Conservation (phyloP, 2,329 filamentous ascomycete genomes). For the Calonectria hawksworthii region DNA sequence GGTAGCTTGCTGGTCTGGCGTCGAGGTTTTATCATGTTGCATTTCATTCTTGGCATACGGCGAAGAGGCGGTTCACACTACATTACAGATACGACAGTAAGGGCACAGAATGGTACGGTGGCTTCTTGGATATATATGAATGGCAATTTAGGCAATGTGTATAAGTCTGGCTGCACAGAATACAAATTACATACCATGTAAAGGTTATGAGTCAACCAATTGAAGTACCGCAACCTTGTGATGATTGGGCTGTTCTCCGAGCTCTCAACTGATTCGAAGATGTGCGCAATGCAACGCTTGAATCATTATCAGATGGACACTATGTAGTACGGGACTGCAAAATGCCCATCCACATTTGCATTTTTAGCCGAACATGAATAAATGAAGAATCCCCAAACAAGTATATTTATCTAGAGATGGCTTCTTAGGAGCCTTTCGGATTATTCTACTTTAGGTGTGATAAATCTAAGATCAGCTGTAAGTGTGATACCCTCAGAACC, state of each 20-base stretch:
- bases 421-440: no score
- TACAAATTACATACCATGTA: neutral
- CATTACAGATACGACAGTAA: slow-evolving; percentile 1
- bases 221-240: neutral
- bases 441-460: no score
- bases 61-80: slow-evolving; percentile 3
- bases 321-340: no score
- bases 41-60: slow-evolving; percentile 16
- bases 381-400: no score
- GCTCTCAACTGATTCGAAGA: neutral
- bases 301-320: no score
- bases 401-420: no score
- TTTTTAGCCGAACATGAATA: no score
- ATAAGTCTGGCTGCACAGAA: neutral
- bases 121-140: slow-evolving; percentile 14
- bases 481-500: no score
- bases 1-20: slow-evolving; percentile 21
- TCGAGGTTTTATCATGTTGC: slow-evolving; percentile 22
- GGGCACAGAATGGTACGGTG: slow-evolving; percentile 24
- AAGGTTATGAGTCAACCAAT: neutral
- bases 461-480: no score
- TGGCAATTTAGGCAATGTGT: neutral
- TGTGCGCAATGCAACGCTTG: no score
- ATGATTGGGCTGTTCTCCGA: neutral
- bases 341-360: no score